Percentiles rank a stretch among this genome's conserved stretches.
Evolutionary conservation across 1,284 basidiomycete species (phyloP).

Genomic region (Boletus semigastroideus): DNA sequence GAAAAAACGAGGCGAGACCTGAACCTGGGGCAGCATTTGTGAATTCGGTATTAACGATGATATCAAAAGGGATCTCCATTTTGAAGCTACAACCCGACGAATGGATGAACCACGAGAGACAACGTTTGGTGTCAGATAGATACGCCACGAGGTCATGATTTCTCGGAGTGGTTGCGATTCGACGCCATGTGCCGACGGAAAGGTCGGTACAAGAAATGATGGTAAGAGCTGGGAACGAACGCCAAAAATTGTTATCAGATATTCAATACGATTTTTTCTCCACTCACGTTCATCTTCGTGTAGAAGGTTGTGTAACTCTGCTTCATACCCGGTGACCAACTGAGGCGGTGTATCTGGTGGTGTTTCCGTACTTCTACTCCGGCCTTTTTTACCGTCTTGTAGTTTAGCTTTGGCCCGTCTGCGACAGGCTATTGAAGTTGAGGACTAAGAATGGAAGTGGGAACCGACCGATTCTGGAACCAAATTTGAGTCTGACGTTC

Average conservation of each 20-base stretch:
- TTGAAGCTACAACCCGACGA: conserved; percentile 73
- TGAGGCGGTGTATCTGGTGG: conserved; percentile 54
- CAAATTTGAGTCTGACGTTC: conserved; percentile 85
- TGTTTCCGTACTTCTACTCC: conserved; percentile 38
- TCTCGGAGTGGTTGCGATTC: conserved; percentile 54
- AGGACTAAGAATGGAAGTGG: not conserved
- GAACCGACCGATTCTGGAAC: conserved; percentile 77
- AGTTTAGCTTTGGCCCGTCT: conserved; percentile 81
- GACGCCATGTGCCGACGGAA: conserved; percentile 73
- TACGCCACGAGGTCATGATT: conserved; percentile 74
- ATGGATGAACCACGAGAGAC: conserved; percentile 75
- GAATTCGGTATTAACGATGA: conserved; percentile 58
- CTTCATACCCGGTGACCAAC: conserved; percentile 52
- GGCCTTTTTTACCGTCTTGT: conserved; percentile 55
- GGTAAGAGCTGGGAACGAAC: conserved; percentile 54
- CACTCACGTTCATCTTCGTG: conserved; percentile 70
- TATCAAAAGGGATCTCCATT: conserved; percentile 76
- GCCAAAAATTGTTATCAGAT: conserved; percentile 4
- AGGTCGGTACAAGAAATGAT: conserved; percentile 75
- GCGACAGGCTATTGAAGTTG: conserved; percentile 6
- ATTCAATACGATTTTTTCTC: not conserved
- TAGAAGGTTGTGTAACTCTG: conserved; percentile 61
- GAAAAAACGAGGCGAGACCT: conserved; percentile 59
- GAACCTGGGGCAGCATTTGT: conserved; percentile 52
- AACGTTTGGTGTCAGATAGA: conserved; percentile 61